Conservation (phyloP, 1,284 basidiomycete species). For the Peniophora sp. region DNA sequence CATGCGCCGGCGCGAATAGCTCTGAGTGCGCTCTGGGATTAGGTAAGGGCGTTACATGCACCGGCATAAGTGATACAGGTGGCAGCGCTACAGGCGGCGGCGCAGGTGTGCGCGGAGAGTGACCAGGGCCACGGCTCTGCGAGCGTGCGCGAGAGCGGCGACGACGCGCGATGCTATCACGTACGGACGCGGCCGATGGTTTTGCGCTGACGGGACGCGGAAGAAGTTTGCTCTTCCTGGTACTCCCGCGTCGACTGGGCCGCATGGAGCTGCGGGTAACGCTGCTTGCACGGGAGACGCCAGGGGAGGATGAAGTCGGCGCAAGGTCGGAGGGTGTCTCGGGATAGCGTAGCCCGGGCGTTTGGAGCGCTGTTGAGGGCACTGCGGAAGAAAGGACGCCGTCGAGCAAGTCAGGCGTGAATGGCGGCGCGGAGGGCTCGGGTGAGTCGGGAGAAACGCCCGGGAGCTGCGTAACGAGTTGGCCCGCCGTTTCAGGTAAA, state of each 20-base stretch:
- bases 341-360: not conserved
- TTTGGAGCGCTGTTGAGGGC: not conserved
- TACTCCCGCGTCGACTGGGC: not conserved
- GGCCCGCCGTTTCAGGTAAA: no score
- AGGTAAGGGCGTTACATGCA: conserved; percentile 3
- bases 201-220: not conserved
- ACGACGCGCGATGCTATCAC: not conserved
- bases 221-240: not conserved
- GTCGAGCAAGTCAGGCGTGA: not conserved
- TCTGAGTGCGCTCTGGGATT: not conserved
- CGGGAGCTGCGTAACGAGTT: no score
- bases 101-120: no score
- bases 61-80: not conserved
- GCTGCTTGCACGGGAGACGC: no score
- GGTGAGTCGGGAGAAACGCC: no score
- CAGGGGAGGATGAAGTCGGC: not conserved
- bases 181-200: not conserved
- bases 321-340: not conserved
- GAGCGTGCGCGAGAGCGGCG: not conserved
- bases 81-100: not conserved
- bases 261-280: no score
- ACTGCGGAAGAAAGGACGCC: not conserved
- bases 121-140: no score
- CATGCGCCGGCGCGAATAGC: not conserved
- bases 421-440: conserved; percentile 16